Conservation (phyloP, 2,329 filamentous ascomycete species). For the Colletotrichum trifolii region DNA sequence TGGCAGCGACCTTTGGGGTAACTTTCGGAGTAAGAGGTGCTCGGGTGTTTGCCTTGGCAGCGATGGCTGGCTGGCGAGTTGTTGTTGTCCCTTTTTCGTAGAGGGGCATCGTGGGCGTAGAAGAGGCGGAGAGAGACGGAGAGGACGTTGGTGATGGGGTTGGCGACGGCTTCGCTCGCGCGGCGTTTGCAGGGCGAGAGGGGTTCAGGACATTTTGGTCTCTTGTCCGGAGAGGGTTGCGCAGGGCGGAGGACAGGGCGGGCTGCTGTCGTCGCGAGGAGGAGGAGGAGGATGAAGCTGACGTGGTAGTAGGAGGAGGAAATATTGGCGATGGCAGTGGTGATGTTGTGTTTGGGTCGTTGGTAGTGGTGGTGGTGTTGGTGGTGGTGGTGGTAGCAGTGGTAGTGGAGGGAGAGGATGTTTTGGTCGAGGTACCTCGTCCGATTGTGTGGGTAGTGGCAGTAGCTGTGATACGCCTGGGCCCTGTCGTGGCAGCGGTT, state of each 20-base stretch:
- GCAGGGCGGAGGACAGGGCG: slow-evolving; percentile 34
- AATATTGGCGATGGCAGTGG: not conserved
- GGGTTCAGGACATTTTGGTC: slow-evolving; percentile 39
- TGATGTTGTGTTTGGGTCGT: slow-evolving; percentile 26
- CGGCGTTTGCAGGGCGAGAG: slow-evolving; percentile 28
- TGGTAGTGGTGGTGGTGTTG: slow-evolving; percentile 2
- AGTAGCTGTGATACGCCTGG: slow-evolving; percentile 34
- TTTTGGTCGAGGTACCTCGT: slow-evolving; percentile 10
- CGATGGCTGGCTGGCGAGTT: slow-evolving; percentile 70
- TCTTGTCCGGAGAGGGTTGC: slow-evolving; percentile 31
- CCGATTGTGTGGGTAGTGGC: slow-evolving; percentile 14
- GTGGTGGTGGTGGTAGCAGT: slow-evolving; percentile 11
- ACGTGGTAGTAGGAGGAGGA: slow-evolving; percentile 1
- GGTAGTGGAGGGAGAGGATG: slow-evolving; percentile 8
- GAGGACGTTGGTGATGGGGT: slow-evolving; percentile 29
- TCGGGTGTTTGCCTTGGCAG: slow-evolving; percentile 64
- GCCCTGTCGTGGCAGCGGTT: slow-evolving; percentile 25
- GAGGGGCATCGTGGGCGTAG: slow-evolving; percentile 46
- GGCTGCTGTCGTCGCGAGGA: slow-evolving; percentile 28
- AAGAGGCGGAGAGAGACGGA: slow-evolving; percentile 15
- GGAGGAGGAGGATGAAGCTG: slow-evolving; percentile 15
- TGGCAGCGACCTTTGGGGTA: slow-evolving; percentile 66
- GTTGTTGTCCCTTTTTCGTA: slow-evolving; percentile 61
- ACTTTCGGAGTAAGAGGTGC: slow-evolving; percentile 67
- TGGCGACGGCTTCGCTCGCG: slow-evolving; percentile 35